Base-by-base conservation (phyloP, 495 filamentous ascomycete genomes). In the Daldinia bambusicola region DNA sequence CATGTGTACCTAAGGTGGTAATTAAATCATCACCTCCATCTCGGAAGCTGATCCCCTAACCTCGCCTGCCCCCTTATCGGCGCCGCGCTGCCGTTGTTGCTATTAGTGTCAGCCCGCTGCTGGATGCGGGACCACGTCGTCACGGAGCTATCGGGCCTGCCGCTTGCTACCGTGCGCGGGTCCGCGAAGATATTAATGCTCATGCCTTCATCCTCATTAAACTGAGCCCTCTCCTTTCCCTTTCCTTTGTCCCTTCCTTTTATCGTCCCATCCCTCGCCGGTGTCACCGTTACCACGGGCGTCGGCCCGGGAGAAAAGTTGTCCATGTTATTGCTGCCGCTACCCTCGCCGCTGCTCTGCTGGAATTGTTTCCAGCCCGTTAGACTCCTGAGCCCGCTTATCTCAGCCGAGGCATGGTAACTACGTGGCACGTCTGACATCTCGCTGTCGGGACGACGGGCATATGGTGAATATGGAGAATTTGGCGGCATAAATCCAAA, bases 141-240 rank as follows among this genome's bases (percentile, higher is more conserved):
- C 26, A 56, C 75, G 52, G 55, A 16, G 58, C 67, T 70, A 4
- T 41, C 59, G 3, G 67, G 67, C 36, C 67, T 20, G 32, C 55
- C 60, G 14, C 26, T 22, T 6, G 10, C 50, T 32, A 69, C 52
- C 6, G 77, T 81, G 14, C 76, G 81, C 9, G 87, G 87, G 60
- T 92, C 90, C 5, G 89, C 87, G 77, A 90, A 93, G 13, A 93
- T 84, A 68, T 88, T 87, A 73, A 93, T 92, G 77, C 86, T 89
- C 76, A 90, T 88, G 36, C 77, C 66, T 51, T 78, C 70, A 9
- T 60, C 43, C 2, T 22, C 50, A 51, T 14, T 51, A 32, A 22
- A 13, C 5, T 52, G 34, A 20, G 53, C 53, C 18, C 37, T 48
- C 22, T 43, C 51, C 36, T 55, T 45, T 2, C 50, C 63, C 26